Evolutionary conservation across 352 stramenopile genomes (phyloP), one percentile per base, ranked within the genome.

Genomic region (Globisporangium splendens): DNA sequence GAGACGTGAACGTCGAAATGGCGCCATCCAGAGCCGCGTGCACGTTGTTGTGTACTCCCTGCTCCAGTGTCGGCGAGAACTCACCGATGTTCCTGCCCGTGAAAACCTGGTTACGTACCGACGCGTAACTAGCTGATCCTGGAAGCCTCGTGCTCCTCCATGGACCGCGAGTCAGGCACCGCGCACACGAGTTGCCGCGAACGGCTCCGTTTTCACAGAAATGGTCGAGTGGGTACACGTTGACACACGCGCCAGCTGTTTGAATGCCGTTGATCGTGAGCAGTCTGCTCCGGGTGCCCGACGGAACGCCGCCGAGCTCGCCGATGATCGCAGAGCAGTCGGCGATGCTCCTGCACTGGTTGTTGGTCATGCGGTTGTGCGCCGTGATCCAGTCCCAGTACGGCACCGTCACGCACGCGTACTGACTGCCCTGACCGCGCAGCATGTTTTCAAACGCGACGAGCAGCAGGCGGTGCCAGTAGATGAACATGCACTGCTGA

Each of bases 401-500:
- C 39, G 83, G 86, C 18, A 95, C 50, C 13, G 86, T 93, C 28
- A 93, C 66, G 61, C 86, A 95, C 17, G 68, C 73, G 38, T 72
- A 93, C 43, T 72, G 43, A 0, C 61, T 14, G 6, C 71, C 77
- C 53, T 88, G 74, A 1, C 54, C 70, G 43, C 83, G 86, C 5
- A 95, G 66, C 81, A 95, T 92, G 67, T 93, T 95, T 60, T 95
- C 85, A 57, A 86, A 95, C 1, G 60, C 78, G 0, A 77, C 38
- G 1, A 95, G 69, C 17, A 92, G 71, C 10, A 79, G 54, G 10
- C 83, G 79, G 55, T 93, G 83, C 85, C 85, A 95, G 66, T 88
- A 91, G 50, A 89, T 72, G 66, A 92, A 93, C 75, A 91, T 89
- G 52, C 81, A 91, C 66, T 80, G 69, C 18, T 68, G 57, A 46